Evolutionary conservation across 352 stramenopile species (phyloP), one percentile per base, ranked within the genome.

Genomic region (Thalassiosira livingstoniorum): DNA sequence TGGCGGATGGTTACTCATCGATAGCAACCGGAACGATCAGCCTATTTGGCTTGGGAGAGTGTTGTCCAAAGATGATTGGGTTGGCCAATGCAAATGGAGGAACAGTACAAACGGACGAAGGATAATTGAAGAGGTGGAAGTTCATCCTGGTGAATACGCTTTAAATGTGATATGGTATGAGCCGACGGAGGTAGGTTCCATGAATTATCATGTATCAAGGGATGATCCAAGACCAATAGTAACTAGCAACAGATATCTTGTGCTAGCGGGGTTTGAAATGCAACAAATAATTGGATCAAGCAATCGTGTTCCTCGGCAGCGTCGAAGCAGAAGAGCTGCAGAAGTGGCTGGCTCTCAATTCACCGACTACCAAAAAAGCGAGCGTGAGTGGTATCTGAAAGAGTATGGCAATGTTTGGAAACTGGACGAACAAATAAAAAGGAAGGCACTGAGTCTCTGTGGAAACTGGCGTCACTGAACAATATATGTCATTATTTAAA

Each of bases 191-290:
- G 21, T 25, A 35, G 29, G n/a, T 29, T 67, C 23, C 54, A 7
- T 35, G 13, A 21, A 67, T n/a, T 67, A 67, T n/a, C 58, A 67
- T 45, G 27, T 67, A 4, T 35, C 13, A 23, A 5, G 21, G 27
- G 37, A 31, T 21, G 21, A 37, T 67, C 21, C 37, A 25, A 5
- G 37, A 21, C 58, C 58, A 21, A 45, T 37, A 11, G 58, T 67
- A 11, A 15, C 37, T 21, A 31, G 21, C 29, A 43, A 45, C 11
- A 25, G 23, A 29, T 34, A 61, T 11, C n/a, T 72, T 27, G 23
- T 72, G 23, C 10, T 72, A 7, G n/a, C n/a, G 7, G 64, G 42
- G 4, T 72, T 72, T 23, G 7, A 72, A 29, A 72, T 64, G 64
- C 34, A 65, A 35, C 64, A 61, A 39, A 34, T 64, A 13, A 65